Base-by-base conservation (phyloP, 371 early-diverging fungal species). In the Homolaphlyctis polyrhiza region DNA sequence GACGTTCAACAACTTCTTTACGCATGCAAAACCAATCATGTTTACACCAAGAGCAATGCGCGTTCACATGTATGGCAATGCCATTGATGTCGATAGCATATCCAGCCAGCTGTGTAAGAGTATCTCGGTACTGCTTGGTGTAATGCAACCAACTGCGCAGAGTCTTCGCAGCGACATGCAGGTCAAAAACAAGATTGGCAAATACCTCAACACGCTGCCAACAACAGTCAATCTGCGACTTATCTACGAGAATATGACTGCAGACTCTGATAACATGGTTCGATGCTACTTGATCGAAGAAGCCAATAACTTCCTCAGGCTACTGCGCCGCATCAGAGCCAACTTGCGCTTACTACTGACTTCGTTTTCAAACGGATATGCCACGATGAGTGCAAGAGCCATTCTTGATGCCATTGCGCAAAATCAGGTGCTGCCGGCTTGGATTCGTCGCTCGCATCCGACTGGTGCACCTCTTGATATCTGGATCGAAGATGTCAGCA, bases 331-430 rank as follows among this genome's bases (percentile, higher is more conserved):
- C 18, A 33, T 55, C n/a, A 13, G 55, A 3, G 32, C 32, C 21
- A 35, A 55, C 35, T 25, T 55, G 32, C 55, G 35, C 30, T 27
- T 35, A 2, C 55, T 55, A 13, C 55, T 55, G 6, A 33, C 55
- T 2, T 55, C 55, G 30, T 55, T 55, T 55, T 55, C 55, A 55
- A 55, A 55, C 35, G 55, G 55, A 3, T 55, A 55, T 25, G n/a
- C 55, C 3, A 55, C 55, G 8, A 2, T 33, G 2, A 11, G 13
- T 2, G 30, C 55, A 4, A 4, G 35, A 4, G 32, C 27, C 5
- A 55, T 33, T 16, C 30, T 55, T 14, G 33, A 55, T 2, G 55
- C 55, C 2, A 25, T 55, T 3, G 21, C n/a, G 6, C 3, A 55
- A 4, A 55, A 55, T 33, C 27, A 4, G 8, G 35, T 55, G 3